A percentile compares a stretch with the other conserved stretches of the same genome.
Conservation (phyloP, 2,329 filamentous ascomycete genomes). For the Hypoxylon sp. region DNA sequence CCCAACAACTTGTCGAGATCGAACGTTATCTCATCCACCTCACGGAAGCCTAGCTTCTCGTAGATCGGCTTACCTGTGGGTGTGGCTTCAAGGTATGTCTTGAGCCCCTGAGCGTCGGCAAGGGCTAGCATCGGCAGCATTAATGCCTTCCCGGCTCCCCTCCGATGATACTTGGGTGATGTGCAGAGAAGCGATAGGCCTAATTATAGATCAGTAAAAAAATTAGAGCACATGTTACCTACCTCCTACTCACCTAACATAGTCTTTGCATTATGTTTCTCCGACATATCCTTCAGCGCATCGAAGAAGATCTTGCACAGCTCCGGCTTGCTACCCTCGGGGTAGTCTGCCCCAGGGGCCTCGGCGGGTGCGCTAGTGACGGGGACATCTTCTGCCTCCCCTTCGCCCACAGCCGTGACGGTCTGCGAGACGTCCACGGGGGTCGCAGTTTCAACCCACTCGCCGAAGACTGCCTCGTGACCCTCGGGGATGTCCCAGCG, state of each 20-base stretch:
- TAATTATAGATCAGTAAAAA: conserved; percentile 32
- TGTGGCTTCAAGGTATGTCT: conserved; percentile 56
- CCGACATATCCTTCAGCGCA: conserved; percentile 42
- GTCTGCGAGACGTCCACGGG: conserved; percentile 32
- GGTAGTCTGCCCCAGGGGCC: conserved; percentile 38
- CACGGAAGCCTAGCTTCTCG: conserved; percentile 53
- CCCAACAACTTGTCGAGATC: conserved; percentile 41
- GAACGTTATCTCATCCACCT: conserved; percentile 50
- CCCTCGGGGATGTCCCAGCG: conserved; percentile 53
- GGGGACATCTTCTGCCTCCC: conserved; percentile 17
- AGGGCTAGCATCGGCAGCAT: conserved; percentile 52
- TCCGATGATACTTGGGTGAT: conserved; percentile 51
- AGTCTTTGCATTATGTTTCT: conserved; percentile 48
- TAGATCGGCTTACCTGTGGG: conserved; percentile 53
- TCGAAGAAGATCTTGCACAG: conserved; percentile 49
- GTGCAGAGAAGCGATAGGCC: conserved; percentile 54
- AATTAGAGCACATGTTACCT: background rate
- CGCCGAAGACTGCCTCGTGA: conserved; percentile 44
- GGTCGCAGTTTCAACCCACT: conserved; percentile 22
- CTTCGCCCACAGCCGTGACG: conserved; percentile 16
- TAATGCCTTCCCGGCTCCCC: conserved; percentile 52
- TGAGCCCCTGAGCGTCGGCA: conserved; percentile 51
- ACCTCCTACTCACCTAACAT: conserved; percentile 47
- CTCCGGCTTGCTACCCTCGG: conserved; percentile 49
- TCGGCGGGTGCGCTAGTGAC: conserved; percentile 32